These are phyloP conservation scores for Vitis hybrid DNA, from an alignment of 177 flowering plant species.

Conservation along the genomic window DNA sequence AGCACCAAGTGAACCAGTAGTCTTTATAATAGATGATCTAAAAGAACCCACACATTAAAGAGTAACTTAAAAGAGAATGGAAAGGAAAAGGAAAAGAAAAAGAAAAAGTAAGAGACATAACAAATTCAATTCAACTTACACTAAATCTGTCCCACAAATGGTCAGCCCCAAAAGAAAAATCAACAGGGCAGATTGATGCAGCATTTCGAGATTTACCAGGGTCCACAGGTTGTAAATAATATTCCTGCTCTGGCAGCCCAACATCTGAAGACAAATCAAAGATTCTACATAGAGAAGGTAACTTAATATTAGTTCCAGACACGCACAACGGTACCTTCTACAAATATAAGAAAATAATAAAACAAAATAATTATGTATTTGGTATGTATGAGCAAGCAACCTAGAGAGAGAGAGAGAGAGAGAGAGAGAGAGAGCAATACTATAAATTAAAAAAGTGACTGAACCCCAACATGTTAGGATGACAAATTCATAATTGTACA, in stretches of 20 bases:
- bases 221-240: conserved; percentile 58
- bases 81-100: no score
- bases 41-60: no score
- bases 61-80: no score
- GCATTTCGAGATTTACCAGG: conserved; percentile 58
- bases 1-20: no score
- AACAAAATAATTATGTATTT: no score
- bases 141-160: conserved; percentile 95
- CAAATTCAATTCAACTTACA: conserved; percentile 45
- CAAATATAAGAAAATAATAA: no score
- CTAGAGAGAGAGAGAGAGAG: no score
- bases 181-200: conserved; percentile 75
- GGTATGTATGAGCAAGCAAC: neutral
- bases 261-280: conserved; percentile 71
- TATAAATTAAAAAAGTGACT: neutral
- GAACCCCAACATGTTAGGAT: neutral
- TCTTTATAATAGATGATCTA: no score
- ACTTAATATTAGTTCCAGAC: neutral
- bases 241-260: conserved; percentile 76
- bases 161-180: conserved; percentile 80
- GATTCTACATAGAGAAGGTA: conserved; percentile 43
- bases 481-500: neutral
- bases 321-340: neutral
- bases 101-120: neutral
- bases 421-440: neutral